Conservation (phyloP, 2,329 filamentous ascomycete genomes). For the Cladosporium velox region DNA sequence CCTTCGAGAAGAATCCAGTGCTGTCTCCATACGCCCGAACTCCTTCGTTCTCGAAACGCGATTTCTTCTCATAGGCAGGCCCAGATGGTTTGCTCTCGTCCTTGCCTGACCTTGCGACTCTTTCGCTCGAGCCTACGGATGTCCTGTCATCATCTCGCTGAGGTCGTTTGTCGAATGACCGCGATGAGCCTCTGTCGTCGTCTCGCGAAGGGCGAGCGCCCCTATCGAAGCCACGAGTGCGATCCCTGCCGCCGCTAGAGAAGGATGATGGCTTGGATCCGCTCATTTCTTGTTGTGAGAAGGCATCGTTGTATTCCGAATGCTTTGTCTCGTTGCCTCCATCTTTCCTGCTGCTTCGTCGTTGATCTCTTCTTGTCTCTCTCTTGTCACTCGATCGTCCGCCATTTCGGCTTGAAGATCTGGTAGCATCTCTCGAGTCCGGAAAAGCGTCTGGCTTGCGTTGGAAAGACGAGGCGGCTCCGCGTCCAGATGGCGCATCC, state of each 20-base stretch:
- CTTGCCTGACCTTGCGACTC: neutral
- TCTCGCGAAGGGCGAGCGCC: neutral
- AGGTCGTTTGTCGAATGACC: neutral
- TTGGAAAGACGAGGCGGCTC: neutral
- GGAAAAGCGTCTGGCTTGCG: neutral
- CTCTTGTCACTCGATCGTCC: neutral
- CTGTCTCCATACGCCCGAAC: neutral
- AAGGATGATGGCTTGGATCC: neutral
- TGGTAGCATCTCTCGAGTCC: neutral
- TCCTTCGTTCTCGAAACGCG: slow-evolving; percentile 8
- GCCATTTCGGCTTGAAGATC: neutral
- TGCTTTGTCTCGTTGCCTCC: neutral
- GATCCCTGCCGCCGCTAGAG: neutral
- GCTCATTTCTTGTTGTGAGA: neutral
- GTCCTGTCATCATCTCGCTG: neutral
- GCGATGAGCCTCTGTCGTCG: neutral
- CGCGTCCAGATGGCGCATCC: neutral
- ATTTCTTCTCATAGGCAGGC: neutral
- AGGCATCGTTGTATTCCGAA: slow-evolving; percentile 2
- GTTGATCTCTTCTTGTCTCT: slow-evolving; percentile 1
- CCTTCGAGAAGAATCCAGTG: slow-evolving; percentile 9
- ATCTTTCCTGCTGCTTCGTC: neutral
- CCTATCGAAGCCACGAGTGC: neutral
- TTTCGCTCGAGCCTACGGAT: neutral
- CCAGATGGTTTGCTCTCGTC: neutral